phyloP scores from a whole-genome alignment of 768 basidiomycete species.

The Auricularia sp. region DNA sequence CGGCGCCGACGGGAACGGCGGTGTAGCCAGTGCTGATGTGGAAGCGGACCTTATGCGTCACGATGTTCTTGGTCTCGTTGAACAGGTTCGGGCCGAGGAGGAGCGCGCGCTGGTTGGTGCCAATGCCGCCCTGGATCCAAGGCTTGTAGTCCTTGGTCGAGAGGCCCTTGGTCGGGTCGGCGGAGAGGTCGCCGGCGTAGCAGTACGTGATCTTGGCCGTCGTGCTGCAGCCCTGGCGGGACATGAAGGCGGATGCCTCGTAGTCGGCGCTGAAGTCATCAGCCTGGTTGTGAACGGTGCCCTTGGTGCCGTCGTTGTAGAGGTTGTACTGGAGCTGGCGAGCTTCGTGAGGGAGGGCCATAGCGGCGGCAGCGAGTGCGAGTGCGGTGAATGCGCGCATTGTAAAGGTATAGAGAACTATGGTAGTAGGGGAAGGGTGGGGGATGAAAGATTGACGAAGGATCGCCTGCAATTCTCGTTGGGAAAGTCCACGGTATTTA shows the following conservation, averaged over 20 bases:
- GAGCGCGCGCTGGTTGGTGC: not conserved
- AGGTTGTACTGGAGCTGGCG: not conserved
- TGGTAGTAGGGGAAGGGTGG: no score
- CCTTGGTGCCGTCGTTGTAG: not conserved
- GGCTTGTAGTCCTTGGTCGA: not conserved
- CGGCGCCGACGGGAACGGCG: not conserved
- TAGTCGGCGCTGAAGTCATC: not conserved
- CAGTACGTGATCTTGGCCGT: not conserved
- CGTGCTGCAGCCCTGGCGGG: not conserved
- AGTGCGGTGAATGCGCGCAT: not conserved
- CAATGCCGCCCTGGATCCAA: not conserved
- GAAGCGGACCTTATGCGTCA: not conserved
- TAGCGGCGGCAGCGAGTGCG: not conserved
- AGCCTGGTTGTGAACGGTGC: not conserved
- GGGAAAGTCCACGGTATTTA: no score
- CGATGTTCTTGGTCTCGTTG: not conserved
- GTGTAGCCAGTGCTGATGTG: not conserved
- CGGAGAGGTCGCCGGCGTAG: not conserved
- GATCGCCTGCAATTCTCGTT: no score
- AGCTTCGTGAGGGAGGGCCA: not conserved
- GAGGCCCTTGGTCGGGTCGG: not conserved
- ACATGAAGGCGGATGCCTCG: not conserved
- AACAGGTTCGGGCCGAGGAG: not conserved
- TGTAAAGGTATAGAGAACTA: not conserved
- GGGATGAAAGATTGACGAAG: no score